Percentiles rank a stretch among this genome's conserved stretches.
Evolutionary conservation across 495 filamentous ascomycete genomes (phyloP).

Genomic region (Penicillium daleae): DNA sequence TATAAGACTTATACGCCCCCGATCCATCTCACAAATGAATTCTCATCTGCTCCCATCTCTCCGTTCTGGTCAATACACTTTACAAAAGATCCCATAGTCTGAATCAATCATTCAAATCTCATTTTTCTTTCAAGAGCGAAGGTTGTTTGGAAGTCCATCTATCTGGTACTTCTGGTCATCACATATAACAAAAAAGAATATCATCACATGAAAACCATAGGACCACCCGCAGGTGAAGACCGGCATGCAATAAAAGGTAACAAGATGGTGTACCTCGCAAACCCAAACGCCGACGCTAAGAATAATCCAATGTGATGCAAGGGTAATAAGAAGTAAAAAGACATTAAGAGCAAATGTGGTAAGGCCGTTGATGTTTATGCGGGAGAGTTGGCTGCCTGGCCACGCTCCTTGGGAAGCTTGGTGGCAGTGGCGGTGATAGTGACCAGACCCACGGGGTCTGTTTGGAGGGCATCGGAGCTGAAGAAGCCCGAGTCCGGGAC

Average conservation of each 20-base stretch:
- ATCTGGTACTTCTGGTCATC: constrained; percentile 23
- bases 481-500: constrained; percentile 48
- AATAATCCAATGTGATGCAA: constrained; percentile 7
- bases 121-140: not conserved
- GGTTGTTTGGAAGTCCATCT: constrained; percentile 11
- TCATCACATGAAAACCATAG: constrained; percentile 14
- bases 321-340: constrained; percentile 12
- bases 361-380: constrained; percentile 15
- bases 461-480: constrained; percentile 41
- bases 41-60: too few species aligned
- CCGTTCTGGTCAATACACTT: not conserved
- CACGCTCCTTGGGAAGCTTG: constrained; percentile 23
- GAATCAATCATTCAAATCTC: not conserved
- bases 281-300: constrained; percentile 48
- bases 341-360: constrained; percentile 10
- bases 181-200: constrained; percentile 15
- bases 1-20: too few species aligned
- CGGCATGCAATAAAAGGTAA: constrained; percentile 16
- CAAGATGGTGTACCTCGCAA: constrained; percentile 17
- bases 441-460: constrained; percentile 28
- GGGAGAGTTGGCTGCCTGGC: constrained; percentile 26
- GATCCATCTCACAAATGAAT: too few species aligned
- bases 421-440: constrained; percentile 19
- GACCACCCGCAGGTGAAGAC: constrained; percentile 1
- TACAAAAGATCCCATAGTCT: not conserved